phyloP scores from a whole-genome alignment of 1,139 yeast species.

The Ashbya aceris region DNA sequence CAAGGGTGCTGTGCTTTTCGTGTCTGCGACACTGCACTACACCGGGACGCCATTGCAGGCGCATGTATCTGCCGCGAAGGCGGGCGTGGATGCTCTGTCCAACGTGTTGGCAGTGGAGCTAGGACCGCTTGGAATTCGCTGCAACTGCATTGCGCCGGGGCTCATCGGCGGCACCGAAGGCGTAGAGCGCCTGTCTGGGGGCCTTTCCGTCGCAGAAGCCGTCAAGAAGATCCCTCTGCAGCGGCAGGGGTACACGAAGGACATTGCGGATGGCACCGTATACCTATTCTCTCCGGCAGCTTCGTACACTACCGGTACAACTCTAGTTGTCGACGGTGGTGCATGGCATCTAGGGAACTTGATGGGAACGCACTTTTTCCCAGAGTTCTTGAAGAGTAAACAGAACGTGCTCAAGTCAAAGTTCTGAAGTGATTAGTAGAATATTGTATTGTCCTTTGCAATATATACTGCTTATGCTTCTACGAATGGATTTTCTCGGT shows the following conservation, averaged over 20 bases:
- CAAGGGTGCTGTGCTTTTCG: constrained; percentile 67
- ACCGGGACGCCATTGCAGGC: constrained; percentile 78
- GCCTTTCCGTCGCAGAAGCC: constrained; percentile 35
- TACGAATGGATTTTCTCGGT: too few relatives aligned
- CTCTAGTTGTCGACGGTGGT: constrained; percentile 83
- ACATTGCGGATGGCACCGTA: constrained; percentile 84
- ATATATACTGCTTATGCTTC: too few relatives aligned
- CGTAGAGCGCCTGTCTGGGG: constrained; percentile 44
- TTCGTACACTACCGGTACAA: constrained; percentile 64
- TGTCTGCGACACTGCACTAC: constrained; percentile 81
- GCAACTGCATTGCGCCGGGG: constrained; percentile 84
- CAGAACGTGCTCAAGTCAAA: constrained; percentile 9
- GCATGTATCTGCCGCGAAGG: constrained; percentile 90
- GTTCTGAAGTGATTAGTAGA: too few relatives aligned
- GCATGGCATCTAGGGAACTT: constrained; percentile 69
- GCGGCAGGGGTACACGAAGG: constrained; percentile 62
- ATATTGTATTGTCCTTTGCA: too few relatives aligned
- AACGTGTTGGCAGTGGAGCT: constrained; percentile 78
- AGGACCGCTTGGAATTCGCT: constrained; percentile 77
- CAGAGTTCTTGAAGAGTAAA: constrained; percentile 28
- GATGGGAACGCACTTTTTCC: constrained; percentile 33
- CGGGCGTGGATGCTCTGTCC: constrained; percentile 82
- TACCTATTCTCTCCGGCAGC: constrained; percentile 80
- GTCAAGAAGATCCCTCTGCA: constrained; percentile 58
- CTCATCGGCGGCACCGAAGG: constrained; percentile 80